Evolutionary conservation across 176 grass and related monocot species (phyloP), one percentile per base, ranked within the genome.

Genomic region (Phoenix dactylifera): DNA sequence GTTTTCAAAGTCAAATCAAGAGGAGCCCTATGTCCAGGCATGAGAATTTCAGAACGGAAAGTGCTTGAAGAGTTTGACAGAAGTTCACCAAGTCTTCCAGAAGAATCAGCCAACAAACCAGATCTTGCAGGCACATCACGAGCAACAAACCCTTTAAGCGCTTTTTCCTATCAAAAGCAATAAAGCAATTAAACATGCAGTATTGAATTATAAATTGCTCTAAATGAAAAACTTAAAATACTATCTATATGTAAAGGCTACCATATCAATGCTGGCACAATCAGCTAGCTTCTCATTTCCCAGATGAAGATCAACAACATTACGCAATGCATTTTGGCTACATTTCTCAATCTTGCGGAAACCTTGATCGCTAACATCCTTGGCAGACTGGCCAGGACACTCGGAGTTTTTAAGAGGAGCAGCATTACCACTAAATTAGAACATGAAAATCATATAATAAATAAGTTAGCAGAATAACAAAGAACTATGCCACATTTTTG

Each of bases 1-100:
- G 79, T 88, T 72, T 98, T 98, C 58, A 98, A 72, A 57, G 81
- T 98, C 57, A 98, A 84, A 82, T 98, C 93, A 55, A 92, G 73
- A 52, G 93, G 93, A 69, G 63, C 58, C 39, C 35, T 92, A 60
- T 77, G 73, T 62, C 87, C 87, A 73, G 84, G 79, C 65, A 98
- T 71, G 52, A 60, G 76, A 71, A 98, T 80, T 67, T 86, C 74
- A 32, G 77, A 75, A 68, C 65, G 79, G 53, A 66, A 85, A 1
- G 32, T 66, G 44, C 82, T 70, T 60, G 52, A 63, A 74, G 71
- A 64, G n/a, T 71, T 79, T 35, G 65, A 55, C 4, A 12, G 52
- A 66, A 52, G 20, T 61, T 70, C 78, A 77, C 65, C 70, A 80
- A 60, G 39, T 51, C 62, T 81, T 68, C 59, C 29, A 16, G 65